Percentiles rank a stretch among this genome's conserved stretches.
Conservation (phyloP, 1,284 basidiomycete genomes). For the Bondarzewia mesenterica region DNA sequence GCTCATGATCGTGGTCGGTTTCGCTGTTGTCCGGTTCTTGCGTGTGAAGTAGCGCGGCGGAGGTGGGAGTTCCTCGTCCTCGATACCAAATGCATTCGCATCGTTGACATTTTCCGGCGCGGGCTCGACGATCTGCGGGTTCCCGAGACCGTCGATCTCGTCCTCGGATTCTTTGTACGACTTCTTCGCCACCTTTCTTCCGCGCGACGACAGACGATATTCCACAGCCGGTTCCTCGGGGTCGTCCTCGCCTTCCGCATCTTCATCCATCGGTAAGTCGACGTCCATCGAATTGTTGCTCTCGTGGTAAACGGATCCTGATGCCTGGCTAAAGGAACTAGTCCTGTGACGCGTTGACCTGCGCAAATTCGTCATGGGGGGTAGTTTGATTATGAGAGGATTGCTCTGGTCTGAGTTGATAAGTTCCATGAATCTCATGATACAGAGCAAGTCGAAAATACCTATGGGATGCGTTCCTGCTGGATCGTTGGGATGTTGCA, state of each 20-base stretch:
- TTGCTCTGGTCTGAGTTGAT: neutral
- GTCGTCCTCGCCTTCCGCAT: slow-evolving; percentile 16
- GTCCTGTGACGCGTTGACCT: slow-evolving; percentile 17
- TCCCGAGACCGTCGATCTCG: slow-evolving; percentile 30
- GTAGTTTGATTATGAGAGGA: slow-evolving; percentile 18
- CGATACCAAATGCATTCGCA: slow-evolving; percentile 29
- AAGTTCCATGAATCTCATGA: neutral
- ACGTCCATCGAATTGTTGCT: slow-evolving; percentile 43
- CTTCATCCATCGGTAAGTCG: slow-evolving; percentile 22
- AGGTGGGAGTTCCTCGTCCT: slow-evolving; percentile 25
- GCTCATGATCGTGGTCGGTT: slow-evolving; percentile 26
- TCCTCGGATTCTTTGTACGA: slow-evolving; percentile 46
- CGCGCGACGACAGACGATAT: slow-evolving; percentile 30
- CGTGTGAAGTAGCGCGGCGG: slow-evolving; percentile 15
- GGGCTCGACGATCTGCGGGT: slow-evolving; percentile 23
- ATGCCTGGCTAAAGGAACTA: slow-evolving; percentile 25
- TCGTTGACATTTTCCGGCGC: slow-evolving; percentile 29
- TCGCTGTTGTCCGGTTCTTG: slow-evolving; percentile 12
- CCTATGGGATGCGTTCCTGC: no score
- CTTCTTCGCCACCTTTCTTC: slow-evolving; percentile 36
- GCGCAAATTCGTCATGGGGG: slow-evolving; percentile 18
- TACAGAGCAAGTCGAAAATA: neutral
- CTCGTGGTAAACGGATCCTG: slow-evolving; percentile 60
- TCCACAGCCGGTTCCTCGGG: slow-evolving; percentile 13
- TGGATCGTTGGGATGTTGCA: no score